Percentiles rank a stretch among this genome's conserved stretches.
Evolutionary conservation across 306 rosid genomes (phyloP).

Genomic region (cucumber (Cucumis sativus)): DNA sequence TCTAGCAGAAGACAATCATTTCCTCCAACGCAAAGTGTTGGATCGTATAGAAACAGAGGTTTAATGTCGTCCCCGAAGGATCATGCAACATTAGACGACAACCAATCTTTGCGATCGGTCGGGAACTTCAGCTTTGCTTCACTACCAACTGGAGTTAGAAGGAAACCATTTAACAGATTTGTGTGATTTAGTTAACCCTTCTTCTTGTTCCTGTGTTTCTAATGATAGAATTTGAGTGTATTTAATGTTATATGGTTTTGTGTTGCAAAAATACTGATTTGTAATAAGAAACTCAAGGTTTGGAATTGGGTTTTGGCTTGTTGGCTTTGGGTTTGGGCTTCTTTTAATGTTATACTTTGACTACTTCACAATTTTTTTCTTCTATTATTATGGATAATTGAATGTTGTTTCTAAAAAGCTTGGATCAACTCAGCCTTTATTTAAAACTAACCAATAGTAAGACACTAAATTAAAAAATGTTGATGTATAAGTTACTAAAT

Average conservation of each 20-base stretch:
- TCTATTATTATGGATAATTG: background rate
- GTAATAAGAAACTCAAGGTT: background rate
- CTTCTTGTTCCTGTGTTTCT: slow-evolving; percentile 1
- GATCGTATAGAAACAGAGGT: slow-evolving; percentile 70
- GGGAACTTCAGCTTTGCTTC: slow-evolving; percentile 73
- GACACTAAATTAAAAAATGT: no score
- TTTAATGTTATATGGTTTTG: slow-evolving; percentile 4
- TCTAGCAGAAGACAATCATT: slow-evolving; percentile 73
- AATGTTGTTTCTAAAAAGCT: background rate
- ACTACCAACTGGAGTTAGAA: slow-evolving; percentile 57
- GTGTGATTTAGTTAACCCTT: slow-evolving; percentile 46
- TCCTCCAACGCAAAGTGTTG: slow-evolving; percentile 63
- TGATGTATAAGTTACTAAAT: no score
- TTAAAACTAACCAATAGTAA: no score
- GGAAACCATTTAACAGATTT: slow-evolving; percentile 96
- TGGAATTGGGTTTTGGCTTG: background rate
- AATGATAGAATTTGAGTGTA: background rate
- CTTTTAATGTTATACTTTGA: background rate
- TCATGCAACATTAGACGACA: slow-evolving; percentile 38
- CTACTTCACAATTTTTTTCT: background rate
- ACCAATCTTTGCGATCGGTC: slow-evolving; percentile 49
- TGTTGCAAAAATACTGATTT: slow-evolving; percentile 7
- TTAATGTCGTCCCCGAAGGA: slow-evolving; percentile 45
- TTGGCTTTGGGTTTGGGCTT: background rate
- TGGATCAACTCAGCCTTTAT: background rate